Percentiles rank a stretch among this genome's conserved stretches.
These are phyloP conservation scores for Nelumbo lutea DNA, from an alignment of 164 flowering plant genomes.

Conservation along the genomic window DNA sequence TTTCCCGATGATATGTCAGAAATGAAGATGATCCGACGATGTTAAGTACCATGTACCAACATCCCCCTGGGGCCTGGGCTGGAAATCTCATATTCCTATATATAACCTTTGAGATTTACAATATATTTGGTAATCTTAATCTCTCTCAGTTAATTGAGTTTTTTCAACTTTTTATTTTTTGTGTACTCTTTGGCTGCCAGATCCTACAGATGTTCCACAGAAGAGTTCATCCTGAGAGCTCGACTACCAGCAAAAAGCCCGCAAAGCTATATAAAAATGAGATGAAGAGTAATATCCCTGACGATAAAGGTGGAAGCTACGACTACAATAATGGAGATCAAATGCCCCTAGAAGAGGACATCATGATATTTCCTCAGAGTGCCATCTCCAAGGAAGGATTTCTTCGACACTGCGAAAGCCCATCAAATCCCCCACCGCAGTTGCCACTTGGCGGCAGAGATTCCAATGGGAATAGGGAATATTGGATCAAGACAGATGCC, in stretches of 20 bases:
- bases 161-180: not conserved
- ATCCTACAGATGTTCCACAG: slow-evolving; percentile 73
- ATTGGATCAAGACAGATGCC: slow-evolving; percentile 90
- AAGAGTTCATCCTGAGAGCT: slow-evolving; percentile 83
- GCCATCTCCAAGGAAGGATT: slow-evolving; percentile 27
- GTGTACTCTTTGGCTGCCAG: slow-evolving; percentile 32
- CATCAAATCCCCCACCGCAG: slow-evolving; percentile 32
- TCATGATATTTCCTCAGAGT: slow-evolving; percentile 30
- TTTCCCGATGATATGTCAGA: too few relatives aligned
- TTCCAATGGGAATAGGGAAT: slow-evolving; percentile 58
- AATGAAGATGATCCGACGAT: too few relatives aligned
- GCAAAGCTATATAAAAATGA: slow-evolving; percentile 28
- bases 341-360: slow-evolving; percentile 32
- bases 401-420: slow-evolving; percentile 34
- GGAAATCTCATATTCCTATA: too few relatives aligned
- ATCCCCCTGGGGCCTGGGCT: too few relatives aligned
- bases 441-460: slow-evolving; percentile 29
- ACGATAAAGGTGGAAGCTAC: slow-evolving; percentile 10
- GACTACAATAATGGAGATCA: slow-evolving; percentile 24
- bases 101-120: too few relatives aligned
- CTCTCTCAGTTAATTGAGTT: not conserved
- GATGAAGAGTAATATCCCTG: slow-evolving; percentile 24
- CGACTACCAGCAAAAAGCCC: slow-evolving; percentile 25
- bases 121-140: too few relatives aligned
- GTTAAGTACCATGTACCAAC: too few relatives aligned